phyloP scores from a whole-genome alignment of 768 basidiomycete genomes.

The Tylopilus plumbeoviolaceoides region DNA sequence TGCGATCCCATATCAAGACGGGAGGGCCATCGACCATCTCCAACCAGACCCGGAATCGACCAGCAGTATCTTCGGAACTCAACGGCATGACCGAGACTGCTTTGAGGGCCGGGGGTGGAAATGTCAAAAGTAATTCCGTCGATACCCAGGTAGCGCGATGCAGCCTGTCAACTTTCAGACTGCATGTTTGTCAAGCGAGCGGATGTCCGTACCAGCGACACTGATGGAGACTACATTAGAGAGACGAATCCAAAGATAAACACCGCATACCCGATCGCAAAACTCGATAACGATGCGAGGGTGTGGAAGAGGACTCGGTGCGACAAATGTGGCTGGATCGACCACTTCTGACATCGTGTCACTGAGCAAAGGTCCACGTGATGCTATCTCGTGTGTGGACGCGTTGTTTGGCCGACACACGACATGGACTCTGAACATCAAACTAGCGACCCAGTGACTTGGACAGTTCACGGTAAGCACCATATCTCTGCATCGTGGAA shows the following conservation, averaged over 20 bases:
- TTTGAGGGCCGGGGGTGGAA: slow-evolving; percentile 71
- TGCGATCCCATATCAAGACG: slow-evolving; percentile 81
- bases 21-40: slow-evolving; percentile 35
- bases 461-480: slow-evolving; percentile 63
- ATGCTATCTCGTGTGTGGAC: slow-evolving; percentile 35
- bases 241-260: not conserved
- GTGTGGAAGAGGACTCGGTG: slow-evolving; percentile 42
- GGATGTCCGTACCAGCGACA: slow-evolving; percentile 70
- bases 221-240: slow-evolving; percentile 33
- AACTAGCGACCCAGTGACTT: slow-evolving; percentile 30
- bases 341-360: slow-evolving; percentile 27
- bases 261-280: slow-evolving; percentile 72
- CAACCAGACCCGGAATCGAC: slow-evolving; percentile 91
- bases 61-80: slow-evolving; percentile 77
- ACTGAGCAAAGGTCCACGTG: slow-evolving; percentile 28
- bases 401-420: slow-evolving; percentile 43
- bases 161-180: slow-evolving; percentile 49
- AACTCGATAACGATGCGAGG: slow-evolving; percentile 84
- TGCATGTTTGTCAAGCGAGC: not conserved
- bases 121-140: slow-evolving; percentile 88
- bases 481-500: not conserved
- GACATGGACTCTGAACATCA: slow-evolving; percentile 12
- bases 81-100: slow-evolving; percentile 71
- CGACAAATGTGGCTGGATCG: slow-evolving; percentile 52
- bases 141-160: slow-evolving; percentile 93